Evolutionary conservation across 2,329 filamentous ascomycete genomes (phyloP), one percentile per base, ranked within the genome.

Genomic region (Mollisiaceae sp.): DNA sequence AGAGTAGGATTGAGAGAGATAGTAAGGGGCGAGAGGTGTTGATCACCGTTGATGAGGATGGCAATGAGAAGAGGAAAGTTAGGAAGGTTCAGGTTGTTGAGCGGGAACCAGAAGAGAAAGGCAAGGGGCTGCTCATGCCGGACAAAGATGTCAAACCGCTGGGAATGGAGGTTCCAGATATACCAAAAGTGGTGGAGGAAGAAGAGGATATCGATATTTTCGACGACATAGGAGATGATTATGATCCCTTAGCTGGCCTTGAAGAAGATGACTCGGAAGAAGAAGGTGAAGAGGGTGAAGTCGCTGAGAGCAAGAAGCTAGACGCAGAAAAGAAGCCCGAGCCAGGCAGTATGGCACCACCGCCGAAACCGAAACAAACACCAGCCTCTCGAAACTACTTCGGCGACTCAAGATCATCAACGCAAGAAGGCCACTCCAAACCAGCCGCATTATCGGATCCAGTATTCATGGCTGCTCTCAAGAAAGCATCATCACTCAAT

Each of bases 381-480:
- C 63, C 78, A 60, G 76, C 77, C n/a, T 70, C 80, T 27, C 80
- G 81, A 66, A 89, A 88, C 73, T 90, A 90, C 76, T 91, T 91
- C 77, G 80, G 85, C 76, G 86, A 84, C 66, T 81, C 84, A 47
- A 87, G 83, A 73, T 83, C 82, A 0, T 50, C 69, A 27, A 60
- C 68, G 18, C 73, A 75, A 52, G 72, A 71, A 32, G 69, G 74
- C 24, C 74, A 77, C 11, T 75, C 77, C 3, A 77, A 71, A 32
- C 78, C 80, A 57, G 82, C 82, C 66, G 87, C 86, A 4, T 85
- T 90, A 73, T 85, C 84, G 32, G 93, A 97, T 73, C 91, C 93
- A 1, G 87, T 90, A 1, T 89, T 97, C 68, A 84, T 93, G 69
- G 93, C 92, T 3, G 93, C 93, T 0, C 85, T 99, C 73, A 92